phyloP scores from a whole-genome alignment of 768 basidiomycete species.

The Galerina marginata region DNA sequence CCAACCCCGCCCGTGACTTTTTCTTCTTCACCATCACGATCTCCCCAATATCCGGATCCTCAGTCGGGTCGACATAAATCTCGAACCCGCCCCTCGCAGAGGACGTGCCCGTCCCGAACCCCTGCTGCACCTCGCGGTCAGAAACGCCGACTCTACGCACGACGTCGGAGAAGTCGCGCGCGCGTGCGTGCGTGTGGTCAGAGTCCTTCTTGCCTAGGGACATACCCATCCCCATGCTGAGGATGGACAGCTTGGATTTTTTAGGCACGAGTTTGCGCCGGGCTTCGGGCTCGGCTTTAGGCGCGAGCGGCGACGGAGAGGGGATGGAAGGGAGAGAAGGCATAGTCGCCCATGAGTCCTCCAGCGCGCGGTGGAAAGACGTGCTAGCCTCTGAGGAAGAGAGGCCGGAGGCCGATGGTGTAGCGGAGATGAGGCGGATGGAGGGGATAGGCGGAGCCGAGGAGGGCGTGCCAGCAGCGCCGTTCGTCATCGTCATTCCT shows the following conservation, averaged over 20 bases:
- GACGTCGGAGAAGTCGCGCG: slow-evolving; percentile 59
- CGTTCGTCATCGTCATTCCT: neutral
- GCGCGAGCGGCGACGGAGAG: slow-evolving; percentile 26
- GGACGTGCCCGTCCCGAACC: slow-evolving; percentile 5
- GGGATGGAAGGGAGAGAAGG: slow-evolving; percentile 19
- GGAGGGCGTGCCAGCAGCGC: neutral
- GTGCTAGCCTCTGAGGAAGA: slow-evolving; percentile 42
- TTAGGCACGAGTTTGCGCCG: slow-evolving; percentile 66
- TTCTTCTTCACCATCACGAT: slow-evolving; percentile 80
- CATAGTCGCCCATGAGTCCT: slow-evolving; percentile 40
- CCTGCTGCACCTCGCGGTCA: neutral
- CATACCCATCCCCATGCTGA: slow-evolving; percentile 30
- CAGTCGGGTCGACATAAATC: slow-evolving; percentile 69
- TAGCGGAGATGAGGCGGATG: slow-evolving; percentile 73
- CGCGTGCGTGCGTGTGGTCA: slow-evolving; percentile 36
- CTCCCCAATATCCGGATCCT: slow-evolving; percentile 71
- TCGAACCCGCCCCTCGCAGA: slow-evolving; percentile 62
- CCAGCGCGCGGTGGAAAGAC: slow-evolving; percentile 39
- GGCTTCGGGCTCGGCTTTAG: slow-evolving; percentile 33
- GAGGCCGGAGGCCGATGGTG: slow-evolving; percentile 57
- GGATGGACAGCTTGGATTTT: slow-evolving; percentile 65
- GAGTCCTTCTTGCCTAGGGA: slow-evolving; percentile 22
- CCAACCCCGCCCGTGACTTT: slow-evolving; percentile 65
- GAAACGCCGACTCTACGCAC: slow-evolving; percentile 49
- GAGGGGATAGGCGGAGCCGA: slow-evolving; percentile 48